These are phyloP conservation scores for Curvularia sp. DNA, from an alignment of 2,329 filamentous ascomycete genomes.

Conservation along the genomic window DNA sequence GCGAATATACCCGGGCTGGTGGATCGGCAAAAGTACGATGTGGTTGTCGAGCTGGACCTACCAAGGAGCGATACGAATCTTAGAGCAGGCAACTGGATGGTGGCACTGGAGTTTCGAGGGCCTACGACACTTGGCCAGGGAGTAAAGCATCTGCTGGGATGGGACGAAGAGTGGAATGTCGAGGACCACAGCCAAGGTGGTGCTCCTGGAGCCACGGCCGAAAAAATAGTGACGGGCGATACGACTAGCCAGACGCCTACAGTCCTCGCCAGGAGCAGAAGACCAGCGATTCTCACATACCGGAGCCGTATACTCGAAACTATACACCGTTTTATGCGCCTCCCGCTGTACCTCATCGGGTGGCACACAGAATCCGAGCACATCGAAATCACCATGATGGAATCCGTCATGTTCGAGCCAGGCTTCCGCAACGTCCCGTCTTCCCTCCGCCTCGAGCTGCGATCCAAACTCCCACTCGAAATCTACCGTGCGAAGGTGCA, in stretches of 20 bases:
- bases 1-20: slow-evolving; percentile 52
- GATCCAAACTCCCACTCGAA: slow-evolving; percentile 73
- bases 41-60: slow-evolving; percentile 75
- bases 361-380: slow-evolving; percentile 68
- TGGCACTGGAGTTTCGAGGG: slow-evolving; percentile 73
- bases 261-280: slow-evolving; percentile 61
- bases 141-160: slow-evolving; percentile 34
- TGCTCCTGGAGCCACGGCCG: slow-evolving; percentile 15
- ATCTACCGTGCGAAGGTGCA: slow-evolving; percentile 74
- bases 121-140: slow-evolving; percentile 19
- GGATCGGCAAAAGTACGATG: slow-evolving; percentile 82
- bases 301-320: slow-evolving; percentile 58
- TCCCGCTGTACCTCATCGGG: slow-evolving; percentile 74
- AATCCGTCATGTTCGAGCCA: slow-evolving; percentile 70
- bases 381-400: slow-evolving; percentile 74
- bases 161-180: slow-evolving; percentile 43
- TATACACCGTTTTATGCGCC: slow-evolving; percentile 39
- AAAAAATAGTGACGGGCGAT: slow-evolving; percentile 10
- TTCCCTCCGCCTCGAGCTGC: slow-evolving; percentile 69
- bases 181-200: slow-evolving; percentile 32
- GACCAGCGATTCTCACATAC: slow-evolving; percentile 82
- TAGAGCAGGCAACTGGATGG: slow-evolving; percentile 90
- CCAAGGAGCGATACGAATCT: slow-evolving; percentile 80
- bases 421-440: slow-evolving; percentile 62
- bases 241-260: slow-evolving; percentile 26